A percentile compares a stretch with the other conserved stretches of the same genome.
Conservation (phyloP, 108 stramenopile species). For the Fragilaria crotonensis region DNA sequence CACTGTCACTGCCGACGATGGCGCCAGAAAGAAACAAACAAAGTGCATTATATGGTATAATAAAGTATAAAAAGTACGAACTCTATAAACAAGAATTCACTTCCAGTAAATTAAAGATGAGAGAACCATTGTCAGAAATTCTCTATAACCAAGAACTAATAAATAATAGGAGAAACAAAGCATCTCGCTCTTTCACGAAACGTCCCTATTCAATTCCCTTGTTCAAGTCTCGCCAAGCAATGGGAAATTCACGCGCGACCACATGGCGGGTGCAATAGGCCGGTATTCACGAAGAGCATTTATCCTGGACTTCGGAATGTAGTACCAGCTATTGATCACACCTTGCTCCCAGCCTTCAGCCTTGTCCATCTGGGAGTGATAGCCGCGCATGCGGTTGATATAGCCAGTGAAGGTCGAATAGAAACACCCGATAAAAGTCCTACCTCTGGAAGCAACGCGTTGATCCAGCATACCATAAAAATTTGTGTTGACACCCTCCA, state of each 20-base stretch:
- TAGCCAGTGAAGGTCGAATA: slow-evolving; percentile 72
- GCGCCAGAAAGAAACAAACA: too few species aligned
- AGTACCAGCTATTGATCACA: slow-evolving; percentile 45
- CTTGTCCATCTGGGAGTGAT: slow-evolving; percentile 35
- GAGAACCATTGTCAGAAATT: too few species aligned
- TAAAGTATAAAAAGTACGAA: too few species aligned
- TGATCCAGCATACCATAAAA: slow-evolving; percentile 79
- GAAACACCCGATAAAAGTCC: slow-evolving; percentile 54
- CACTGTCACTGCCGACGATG: too few species aligned
- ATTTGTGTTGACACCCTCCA: slow-evolving; percentile 20
- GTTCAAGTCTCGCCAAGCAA: slow-evolving; percentile 53
- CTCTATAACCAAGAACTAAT: too few species aligned
- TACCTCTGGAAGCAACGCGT: slow-evolving; percentile 55
- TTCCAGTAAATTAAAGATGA: too few species aligned
- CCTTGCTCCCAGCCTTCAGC: slow-evolving; percentile 45
- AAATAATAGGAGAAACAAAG: too few species aligned
- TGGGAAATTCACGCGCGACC: slow-evolving; percentile 45
- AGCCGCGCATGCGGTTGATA: slow-evolving; percentile 62
- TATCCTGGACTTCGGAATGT: slow-evolving; percentile 21
- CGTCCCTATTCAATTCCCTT: too few species aligned
- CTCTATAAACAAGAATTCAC: too few species aligned
- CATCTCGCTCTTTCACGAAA: too few species aligned
- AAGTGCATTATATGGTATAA: too few species aligned
- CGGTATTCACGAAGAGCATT: slow-evolving; percentile 34
- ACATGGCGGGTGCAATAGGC: slow-evolving; percentile 38